Conservation (phyloP, 176 grass and related monocot genomes). For the Triticum timopheevii region DNA sequence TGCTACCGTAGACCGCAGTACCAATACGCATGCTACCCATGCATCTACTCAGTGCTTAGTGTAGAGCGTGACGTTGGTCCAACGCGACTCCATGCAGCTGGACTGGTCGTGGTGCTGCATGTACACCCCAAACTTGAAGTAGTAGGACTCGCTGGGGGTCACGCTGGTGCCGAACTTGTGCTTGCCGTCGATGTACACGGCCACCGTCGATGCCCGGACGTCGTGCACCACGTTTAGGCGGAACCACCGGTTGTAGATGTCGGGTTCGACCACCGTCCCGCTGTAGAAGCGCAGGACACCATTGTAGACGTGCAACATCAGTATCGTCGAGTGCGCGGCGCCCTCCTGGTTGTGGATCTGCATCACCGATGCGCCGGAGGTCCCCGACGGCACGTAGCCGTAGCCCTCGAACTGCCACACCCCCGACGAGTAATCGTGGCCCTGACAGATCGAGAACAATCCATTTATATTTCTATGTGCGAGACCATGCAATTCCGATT, state of each 20-base stretch:
- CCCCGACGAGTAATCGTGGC: slow-evolving; percentile 41
- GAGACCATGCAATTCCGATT: background rate
- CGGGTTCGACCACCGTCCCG: background rate
- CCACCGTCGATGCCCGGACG: slow-evolving; percentile 1
- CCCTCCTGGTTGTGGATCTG: slow-evolving; percentile 32
- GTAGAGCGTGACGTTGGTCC: slow-evolving; percentile 41
- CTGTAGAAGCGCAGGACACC: slow-evolving; percentile 33
- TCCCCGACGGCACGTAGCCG: slow-evolving; percentile 30
- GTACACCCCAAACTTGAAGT: slow-evolving; percentile 57
- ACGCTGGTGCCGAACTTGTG: background rate
- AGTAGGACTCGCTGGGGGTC: background rate
- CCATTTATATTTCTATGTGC: too few species aligned
- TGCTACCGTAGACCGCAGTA: too few species aligned
- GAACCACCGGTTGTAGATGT: slow-evolving; percentile 50
- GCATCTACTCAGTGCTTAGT: slow-evolving; percentile 10
- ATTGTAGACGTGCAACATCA: slow-evolving; percentile 51
- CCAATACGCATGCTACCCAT: too few species aligned
- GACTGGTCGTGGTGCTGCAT: slow-evolving; percentile 38
- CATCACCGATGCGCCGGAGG: slow-evolving; percentile 45
- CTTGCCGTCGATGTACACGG: slow-evolving; percentile 29
- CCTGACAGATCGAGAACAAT: background rate
- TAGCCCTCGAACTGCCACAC: slow-evolving; percentile 63
- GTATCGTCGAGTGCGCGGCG: background rate
- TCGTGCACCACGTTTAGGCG: slow-evolving; percentile 55
- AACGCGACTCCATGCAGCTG: slow-evolving; percentile 1